These are phyloP conservation scores for Colletotrichum sp. DNA, from an alignment of 2,329 filamentous ascomycete genomes.

Conservation along the genomic window DNA sequence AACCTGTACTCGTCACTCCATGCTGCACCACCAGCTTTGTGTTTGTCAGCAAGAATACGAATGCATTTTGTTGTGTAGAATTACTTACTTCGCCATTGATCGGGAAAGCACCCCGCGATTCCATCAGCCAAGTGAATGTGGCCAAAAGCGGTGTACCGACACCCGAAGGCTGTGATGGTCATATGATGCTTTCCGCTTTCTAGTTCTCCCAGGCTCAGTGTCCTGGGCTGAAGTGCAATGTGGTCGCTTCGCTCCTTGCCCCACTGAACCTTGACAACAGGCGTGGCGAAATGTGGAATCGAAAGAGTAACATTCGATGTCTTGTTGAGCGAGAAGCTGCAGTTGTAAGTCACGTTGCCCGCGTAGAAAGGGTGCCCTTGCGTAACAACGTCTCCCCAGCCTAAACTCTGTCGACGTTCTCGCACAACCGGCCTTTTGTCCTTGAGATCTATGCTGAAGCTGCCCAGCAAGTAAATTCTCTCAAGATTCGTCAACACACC, in stretches of 20 bases:
- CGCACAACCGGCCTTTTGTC: not conserved
- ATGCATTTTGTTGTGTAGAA: fast-evolving
- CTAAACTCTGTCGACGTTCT: constrained; percentile 4
- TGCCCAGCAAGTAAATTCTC: constrained; percentile 32
- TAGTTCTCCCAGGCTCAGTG: not conserved
- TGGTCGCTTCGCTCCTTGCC: not conserved
- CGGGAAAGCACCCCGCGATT: not conserved
- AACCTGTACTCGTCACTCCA: constrained; percentile 7
- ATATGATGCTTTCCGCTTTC: not conserved
- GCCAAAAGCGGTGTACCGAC: constrained; percentile 10
- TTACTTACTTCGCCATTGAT: not conserved
- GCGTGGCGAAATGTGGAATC: constrained; percentile 2
- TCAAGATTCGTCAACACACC: constrained; percentile 32
- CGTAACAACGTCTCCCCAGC: constrained; percentile 28
- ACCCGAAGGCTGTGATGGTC: constrained; percentile 1
- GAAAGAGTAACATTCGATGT: not conserved
- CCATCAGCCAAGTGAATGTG: constrained; percentile 1
- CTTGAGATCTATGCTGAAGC: constrained; percentile 27
- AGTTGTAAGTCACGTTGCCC: constrained; percentile 26
- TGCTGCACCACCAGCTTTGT: not conserved
- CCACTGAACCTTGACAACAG: constrained; percentile 9
- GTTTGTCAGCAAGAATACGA: not conserved
- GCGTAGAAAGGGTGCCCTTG: constrained; percentile 29
- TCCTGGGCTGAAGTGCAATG: constrained; percentile 7
- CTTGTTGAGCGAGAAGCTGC: not conserved